Percentiles rank a stretch among this genome's conserved stretches.
Evolutionary conservation across 495 filamentous ascomycete genomes (phyloP).

Genomic region (Penicillium tannophilum): DNA sequence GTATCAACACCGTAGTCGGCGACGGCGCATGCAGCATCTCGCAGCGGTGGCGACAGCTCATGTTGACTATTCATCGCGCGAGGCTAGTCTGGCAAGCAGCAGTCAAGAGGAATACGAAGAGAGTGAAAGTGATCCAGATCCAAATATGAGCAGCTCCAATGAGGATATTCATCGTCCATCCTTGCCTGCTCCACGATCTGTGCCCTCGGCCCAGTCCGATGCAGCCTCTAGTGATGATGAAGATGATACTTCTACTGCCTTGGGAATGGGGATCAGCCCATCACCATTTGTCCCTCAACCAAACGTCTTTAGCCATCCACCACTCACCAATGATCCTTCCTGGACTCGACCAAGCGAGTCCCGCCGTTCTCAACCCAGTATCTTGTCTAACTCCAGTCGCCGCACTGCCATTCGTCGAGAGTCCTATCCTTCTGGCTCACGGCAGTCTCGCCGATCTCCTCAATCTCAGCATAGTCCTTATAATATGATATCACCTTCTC

Average conservation of each 20-base stretch:
- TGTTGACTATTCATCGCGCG: slow-evolving; percentile 48
- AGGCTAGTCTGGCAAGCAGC: slow-evolving; percentile 52
- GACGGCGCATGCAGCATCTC: slow-evolving; percentile 55
- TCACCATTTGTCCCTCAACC: slow-evolving; percentile 80
- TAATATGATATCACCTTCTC: slow-evolving; percentile 71
- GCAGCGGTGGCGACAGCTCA: slow-evolving; percentile 48
- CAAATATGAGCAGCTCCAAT: slow-evolving; percentile 80
- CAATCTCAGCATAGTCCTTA: slow-evolving; percentile 51
- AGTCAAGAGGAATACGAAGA: slow-evolving; percentile 91
- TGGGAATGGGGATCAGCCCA: slow-evolving; percentile 63
- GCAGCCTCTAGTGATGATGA: slow-evolving; percentile 61
- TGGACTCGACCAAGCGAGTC: slow-evolving; percentile 49
- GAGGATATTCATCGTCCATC: slow-evolving; percentile 61
- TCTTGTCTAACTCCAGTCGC: slow-evolving; percentile 42
- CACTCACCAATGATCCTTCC: slow-evolving; percentile 55
- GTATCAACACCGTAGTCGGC: slow-evolving; percentile 50
- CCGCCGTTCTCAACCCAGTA: slow-evolving; percentile 43
- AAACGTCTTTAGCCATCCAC: slow-evolving; percentile 87
- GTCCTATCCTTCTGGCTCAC: slow-evolving; percentile 36
- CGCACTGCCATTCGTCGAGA: slow-evolving; percentile 41
- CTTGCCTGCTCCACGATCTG: slow-evolving; percentile 22
- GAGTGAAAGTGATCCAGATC: slow-evolving; percentile 83
- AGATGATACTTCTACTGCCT: slow-evolving; percentile 79
- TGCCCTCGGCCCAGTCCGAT: slow-evolving; percentile 31
- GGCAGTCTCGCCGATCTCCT: slow-evolving; percentile 30